Evolutionary conservation across 805 yeast genomes (phyloP).

Genomic region (Candida golubevii): DNA sequence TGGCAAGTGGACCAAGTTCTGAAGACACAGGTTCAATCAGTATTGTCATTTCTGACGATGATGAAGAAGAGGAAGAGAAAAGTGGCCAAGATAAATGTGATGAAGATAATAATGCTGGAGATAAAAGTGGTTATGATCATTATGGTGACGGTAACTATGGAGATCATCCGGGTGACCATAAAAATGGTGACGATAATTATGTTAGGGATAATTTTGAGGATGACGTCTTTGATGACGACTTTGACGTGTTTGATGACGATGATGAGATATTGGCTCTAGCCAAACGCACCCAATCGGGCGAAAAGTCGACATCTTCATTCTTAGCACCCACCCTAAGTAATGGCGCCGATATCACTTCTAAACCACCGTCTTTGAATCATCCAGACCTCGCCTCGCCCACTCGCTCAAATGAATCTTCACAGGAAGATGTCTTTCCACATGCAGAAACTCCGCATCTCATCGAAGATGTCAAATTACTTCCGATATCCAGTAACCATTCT

Average conservation of each 20-base stretch:
- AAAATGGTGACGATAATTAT: neutral
- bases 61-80: neutral
- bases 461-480: no score
- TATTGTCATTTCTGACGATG: neutral
- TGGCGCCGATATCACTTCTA: neutral
- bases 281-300: slow-evolving; percentile 14
- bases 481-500: no score
- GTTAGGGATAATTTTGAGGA: neutral
- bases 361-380: neutral
- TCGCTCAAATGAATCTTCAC: neutral
- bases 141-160: neutral
- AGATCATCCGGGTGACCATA: neutral
- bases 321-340: no score
- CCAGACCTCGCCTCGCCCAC: neutral
- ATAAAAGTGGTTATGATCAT: neutral
- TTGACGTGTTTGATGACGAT: slow-evolving; percentile 15
- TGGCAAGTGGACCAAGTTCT: no score
- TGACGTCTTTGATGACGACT: neutral
- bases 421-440: neutral
- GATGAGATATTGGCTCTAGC: slow-evolving; percentile 16
- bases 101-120: no score
- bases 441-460: no score
- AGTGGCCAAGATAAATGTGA: no score
- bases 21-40: neutral
- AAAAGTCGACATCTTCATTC: neutral